These are phyloP conservation scores for Sporothrix curviconia DNA, from an alignment of 2,329 filamentous ascomycete species.

Conservation along the genomic window DNA sequence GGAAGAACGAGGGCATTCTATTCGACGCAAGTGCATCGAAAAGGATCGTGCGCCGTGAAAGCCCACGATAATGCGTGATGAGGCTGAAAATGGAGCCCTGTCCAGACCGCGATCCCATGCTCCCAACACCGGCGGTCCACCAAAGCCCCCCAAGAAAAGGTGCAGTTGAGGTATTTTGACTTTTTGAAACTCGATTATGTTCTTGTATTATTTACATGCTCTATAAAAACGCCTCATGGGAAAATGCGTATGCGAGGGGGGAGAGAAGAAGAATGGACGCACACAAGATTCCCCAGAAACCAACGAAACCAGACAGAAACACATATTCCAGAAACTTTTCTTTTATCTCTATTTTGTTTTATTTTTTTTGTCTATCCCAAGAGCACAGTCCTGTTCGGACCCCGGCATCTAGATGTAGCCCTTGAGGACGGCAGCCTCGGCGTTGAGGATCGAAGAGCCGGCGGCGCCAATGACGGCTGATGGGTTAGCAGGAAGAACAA, in stretches of 20 bases:
- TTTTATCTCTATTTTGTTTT: neutral
- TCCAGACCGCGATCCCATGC: neutral
- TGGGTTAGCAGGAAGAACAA: slow-evolving; percentile 18
- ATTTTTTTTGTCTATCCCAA: slow-evolving; percentile 12
- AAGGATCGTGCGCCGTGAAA: neutral
- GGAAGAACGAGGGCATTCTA: too few relatives aligned
- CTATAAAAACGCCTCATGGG: neutral
- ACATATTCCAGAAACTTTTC: neutral
- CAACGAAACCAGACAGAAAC: neutral
- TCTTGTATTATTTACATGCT: slow-evolving; percentile 7
- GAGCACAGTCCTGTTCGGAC: too few relatives aligned
- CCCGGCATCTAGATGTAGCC: slow-evolving; percentile 66
- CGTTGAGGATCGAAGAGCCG: slow-evolving; percentile 92
- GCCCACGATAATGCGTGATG: neutral
- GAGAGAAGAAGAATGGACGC: neutral
- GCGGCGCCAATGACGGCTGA: slow-evolving; percentile 85
- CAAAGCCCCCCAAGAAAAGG: too few relatives aligned
- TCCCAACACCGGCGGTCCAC: too few relatives aligned
- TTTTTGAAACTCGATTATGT: too few relatives aligned
- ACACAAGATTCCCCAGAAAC: too few relatives aligned
- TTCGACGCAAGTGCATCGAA: too few relatives aligned
- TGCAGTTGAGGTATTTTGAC: too few relatives aligned
- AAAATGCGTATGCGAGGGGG: neutral
- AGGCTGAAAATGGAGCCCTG: neutral
- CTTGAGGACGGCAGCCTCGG: slow-evolving; percentile 85